Evolutionary conservation across 2,329 filamentous ascomycete genomes (phyloP).

Genomic region (Neonectria sp.): DNA sequence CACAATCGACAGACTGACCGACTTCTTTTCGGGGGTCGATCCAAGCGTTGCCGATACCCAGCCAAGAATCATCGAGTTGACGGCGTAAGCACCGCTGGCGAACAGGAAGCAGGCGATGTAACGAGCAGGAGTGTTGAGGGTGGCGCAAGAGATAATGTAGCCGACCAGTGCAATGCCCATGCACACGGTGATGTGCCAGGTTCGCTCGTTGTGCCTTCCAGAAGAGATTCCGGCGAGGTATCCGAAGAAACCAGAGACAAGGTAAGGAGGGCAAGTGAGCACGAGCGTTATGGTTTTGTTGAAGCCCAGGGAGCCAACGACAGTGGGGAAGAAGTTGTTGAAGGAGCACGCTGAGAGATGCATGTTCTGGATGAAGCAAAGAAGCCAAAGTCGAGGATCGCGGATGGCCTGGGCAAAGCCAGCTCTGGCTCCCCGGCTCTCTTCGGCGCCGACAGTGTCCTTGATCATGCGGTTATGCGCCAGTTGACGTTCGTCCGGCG

Average conservation of each 20-base stretch:
- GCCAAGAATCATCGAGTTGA: constrained; percentile 60
- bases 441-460: constrained; percentile 48
- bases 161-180: constrained; percentile 57
- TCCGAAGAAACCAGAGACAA: constrained; percentile 59
- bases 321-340: constrained; percentile 56
- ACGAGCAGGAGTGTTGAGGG: constrained; percentile 49
- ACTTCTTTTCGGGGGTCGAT: constrained; percentile 62
- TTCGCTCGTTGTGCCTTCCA: constrained; percentile 60
- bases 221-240: constrained; percentile 60
- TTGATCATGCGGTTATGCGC: constrained; percentile 57
- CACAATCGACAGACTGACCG: constrained; percentile 58
- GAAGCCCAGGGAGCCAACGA: constrained; percentile 61
- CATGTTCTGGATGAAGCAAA: constrained; percentile 50
- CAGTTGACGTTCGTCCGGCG: constrained; percentile 55
- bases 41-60: constrained; percentile 60
- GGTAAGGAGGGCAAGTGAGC: constrained; percentile 62
- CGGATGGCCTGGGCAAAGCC: constrained; percentile 43
- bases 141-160: constrained; percentile 53
- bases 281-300: constrained; percentile 63
- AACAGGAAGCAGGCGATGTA: constrained; percentile 56
- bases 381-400: constrained; percentile 48
- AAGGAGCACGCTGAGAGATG: constrained; percentile 46
- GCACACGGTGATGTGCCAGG: constrained; percentile 50
- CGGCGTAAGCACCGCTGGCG: constrained; percentile 54
- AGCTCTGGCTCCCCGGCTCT: constrained; percentile 56